Percentiles rank a stretch among this genome's conserved stretches.
phyloP scores from a whole-genome alignment of 2,329 filamentous ascomycete genomes.

The Setomelanomma holmii region DNA sequence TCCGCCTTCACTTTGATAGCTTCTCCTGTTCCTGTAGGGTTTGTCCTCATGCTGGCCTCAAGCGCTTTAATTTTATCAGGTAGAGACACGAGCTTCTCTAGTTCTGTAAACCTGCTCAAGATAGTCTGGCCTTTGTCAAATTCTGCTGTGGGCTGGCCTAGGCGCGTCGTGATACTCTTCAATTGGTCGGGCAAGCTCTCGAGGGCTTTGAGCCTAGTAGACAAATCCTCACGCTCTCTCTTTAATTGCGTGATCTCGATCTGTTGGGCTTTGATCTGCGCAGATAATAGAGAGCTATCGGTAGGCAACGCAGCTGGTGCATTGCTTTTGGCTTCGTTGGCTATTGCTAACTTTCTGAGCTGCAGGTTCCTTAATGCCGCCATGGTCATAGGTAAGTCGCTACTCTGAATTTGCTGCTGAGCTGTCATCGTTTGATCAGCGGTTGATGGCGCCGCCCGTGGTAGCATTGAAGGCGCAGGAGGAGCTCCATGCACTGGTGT shows the following conservation, averaged over 20 bases:
- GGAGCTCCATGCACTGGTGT: conserved; percentile 29
- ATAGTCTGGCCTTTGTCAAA: not conserved
- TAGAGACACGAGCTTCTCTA: not conserved
- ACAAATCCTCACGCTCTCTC: conserved; percentile 5
- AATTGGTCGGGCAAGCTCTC: not conserved
- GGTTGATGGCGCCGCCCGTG: not conserved
- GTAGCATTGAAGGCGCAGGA: conserved; percentile 30
- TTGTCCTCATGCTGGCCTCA: not conserved
- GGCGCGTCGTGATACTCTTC: not conserved
- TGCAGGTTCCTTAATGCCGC: conserved; percentile 11
- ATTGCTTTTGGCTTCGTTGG: not conserved
- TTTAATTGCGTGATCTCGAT: conserved; percentile 11
- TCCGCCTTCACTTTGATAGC: too few relatives aligned
- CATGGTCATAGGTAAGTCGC: not conserved
- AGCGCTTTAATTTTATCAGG: not conserved
- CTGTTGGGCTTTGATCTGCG: conserved; percentile 6
- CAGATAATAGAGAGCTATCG: not conserved
- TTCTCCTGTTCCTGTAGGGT: too few relatives aligned
- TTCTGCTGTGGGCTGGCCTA: not conserved
- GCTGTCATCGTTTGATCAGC: not conserved
- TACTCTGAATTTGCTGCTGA: not conserved
- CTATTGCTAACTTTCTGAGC: conserved; percentile 10
- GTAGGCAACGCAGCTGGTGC: not conserved
- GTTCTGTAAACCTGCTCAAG: not conserved
- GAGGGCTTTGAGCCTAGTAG: not conserved